Base-by-base conservation (phyloP, 441 rosid genomes). In the Gossypium davidsonii region DNA sequence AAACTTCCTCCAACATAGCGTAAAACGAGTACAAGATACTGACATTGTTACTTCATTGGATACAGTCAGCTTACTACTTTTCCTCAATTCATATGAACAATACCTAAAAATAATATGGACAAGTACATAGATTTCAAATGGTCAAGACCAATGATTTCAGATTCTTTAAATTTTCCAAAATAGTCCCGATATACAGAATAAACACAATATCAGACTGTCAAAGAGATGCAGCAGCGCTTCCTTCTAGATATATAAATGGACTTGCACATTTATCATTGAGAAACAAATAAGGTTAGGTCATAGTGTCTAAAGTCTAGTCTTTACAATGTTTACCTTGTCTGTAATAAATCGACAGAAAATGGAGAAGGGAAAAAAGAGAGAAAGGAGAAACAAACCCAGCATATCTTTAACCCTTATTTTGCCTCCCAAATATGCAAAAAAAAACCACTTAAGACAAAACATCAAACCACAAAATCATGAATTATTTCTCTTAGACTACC, bases 11-110 rank as follows among this genome's bases (percentile, higher is more conserved):
- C 21, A 7, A 42, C 46, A 21, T 28, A 48, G 15, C 31, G 53
- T 31, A 77, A 69, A 73, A 56, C 49, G 52, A 66, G 26, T 21
- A 20, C 25, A n/a, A 15, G 9, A 65, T 66, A 34, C 18, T 44
- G 34, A 17, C 28, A 12, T n/a, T 56, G 44, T n/a, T 55, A 69
- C 65, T 46, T 67, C 68, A 14, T 48, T 64, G 34, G 15, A 31
- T 11, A 53, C 39, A 67, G 20, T 2, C 14, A 25, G 51, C 73
- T 68, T 52, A 7, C 66, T 49, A 12, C 21, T 39, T 25, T 57
- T 44, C 72, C 8, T 44, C 23, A n/a, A 42, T 70, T 23, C 23
- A 69, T 21, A 7, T 21, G 39, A 71, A 58, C 65, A 58, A 71
- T 15, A 23, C 11, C 44, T 72, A 55, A 58, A 55, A 6, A 52